Percentiles rank a stretch among this genome's conserved stretches.
phyloP scores from a whole-genome alignment of 495 filamentous ascomycete genomes.

The Darksidea phi region DNA sequence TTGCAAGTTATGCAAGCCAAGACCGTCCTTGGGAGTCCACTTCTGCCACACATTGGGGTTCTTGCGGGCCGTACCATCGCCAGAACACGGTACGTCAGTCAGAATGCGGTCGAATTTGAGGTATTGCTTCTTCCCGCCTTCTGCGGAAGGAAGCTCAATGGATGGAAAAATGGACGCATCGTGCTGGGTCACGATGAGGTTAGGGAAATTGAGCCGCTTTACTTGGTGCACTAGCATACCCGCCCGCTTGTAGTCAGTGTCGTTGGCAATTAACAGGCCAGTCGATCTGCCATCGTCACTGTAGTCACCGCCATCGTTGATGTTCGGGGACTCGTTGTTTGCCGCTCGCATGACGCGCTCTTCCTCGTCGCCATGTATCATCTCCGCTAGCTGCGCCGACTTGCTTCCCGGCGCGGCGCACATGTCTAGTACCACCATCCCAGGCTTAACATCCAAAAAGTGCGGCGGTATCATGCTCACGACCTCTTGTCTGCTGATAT shows the following conservation, averaged over 20 bases:
- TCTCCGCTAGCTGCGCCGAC: slow-evolving; percentile 89
- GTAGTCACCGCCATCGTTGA: slow-evolving; percentile 55
- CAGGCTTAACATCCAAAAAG: slow-evolving; percentile 82
- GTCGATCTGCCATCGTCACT: slow-evolving; percentile 82
- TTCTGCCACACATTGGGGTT: slow-evolving; percentile 92
- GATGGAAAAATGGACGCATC: slow-evolving; percentile 95
- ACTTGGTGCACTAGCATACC: slow-evolving; percentile 98
- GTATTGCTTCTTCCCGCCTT: slow-evolving; percentile 62
- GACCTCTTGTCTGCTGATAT: slow-evolving; percentile 93
- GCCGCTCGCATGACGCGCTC: slow-evolving; percentile 62
- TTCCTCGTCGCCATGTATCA: slow-evolving; percentile 90
- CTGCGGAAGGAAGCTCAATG: slow-evolving; percentile 63
- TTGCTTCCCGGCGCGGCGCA: slow-evolving; percentile 97
- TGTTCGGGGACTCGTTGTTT: slow-evolving; percentile 45
- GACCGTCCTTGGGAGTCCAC: slow-evolving; percentile 78
- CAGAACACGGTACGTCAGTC: slow-evolving; percentile 95
- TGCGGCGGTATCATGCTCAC: slow-evolving; percentile 99
- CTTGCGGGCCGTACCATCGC: slow-evolving; percentile 89
- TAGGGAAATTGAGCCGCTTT: slow-evolving; percentile 93
- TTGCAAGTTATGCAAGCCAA: slow-evolving; percentile 83
- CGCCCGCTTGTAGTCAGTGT: slow-evolving; percentile 88
- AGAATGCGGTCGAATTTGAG: slow-evolving; percentile 96
- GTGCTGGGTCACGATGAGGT: slow-evolving; percentile 95
- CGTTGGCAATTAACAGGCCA: slow-evolving; percentile 90
- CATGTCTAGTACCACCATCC: slow-evolving; percentile 90